Base-by-base conservation (phyloP, 768 basidiomycete genomes). In the Podaxis pistillaris region DNA sequence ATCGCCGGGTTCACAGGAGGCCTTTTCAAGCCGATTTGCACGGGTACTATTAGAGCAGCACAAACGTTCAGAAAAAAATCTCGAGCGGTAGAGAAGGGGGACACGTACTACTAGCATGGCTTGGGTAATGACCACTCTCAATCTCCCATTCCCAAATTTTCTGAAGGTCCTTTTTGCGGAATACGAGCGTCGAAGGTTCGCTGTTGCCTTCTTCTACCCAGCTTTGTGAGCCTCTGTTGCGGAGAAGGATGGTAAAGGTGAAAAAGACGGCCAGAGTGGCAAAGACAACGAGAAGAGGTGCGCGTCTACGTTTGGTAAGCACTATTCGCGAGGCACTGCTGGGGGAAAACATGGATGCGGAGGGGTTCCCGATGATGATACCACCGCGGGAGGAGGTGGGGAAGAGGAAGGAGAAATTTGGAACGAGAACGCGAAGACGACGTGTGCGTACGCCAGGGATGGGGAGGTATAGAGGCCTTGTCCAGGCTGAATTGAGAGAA, bases 81-180 rank as follows among this genome's bases (percentile, higher is more conserved):
- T 59, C 30, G 44, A 46, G 44, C 11, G 15, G 11, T 22, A 53
- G 46, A 26, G 36, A 38, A 57, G 40, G 19, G 50, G 49, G 58
- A 38, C 52, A 74, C 91, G 71, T 74, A 91, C 92, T 84, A 55
- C 81, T 80, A 56, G 83, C 79, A 53, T 76, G 78, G 71, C 89
- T 91, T 24, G 95, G 94, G 76, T 90, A 91, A 76, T 96, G 94
- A 5, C 94, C 95, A 66, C 91, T 90, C 46, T 87, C 83, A 60
- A 97, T 82, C 78, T 96, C 95, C 94, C 94, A 97, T 64, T 86
- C 83, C 94, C 95, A 97, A 71, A 98, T 90, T 71, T 85, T 81
- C 72, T 90, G 89, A 33, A 96, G 73, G 68, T 95, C 90, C 46
- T 87, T 79, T 28, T 86, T 80, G 44, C 78, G 76, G 67, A 85